Percentiles rank a stretch among this genome's conserved stretches.
phyloP scores from a whole-genome alignment of 2,329 filamentous ascomycete genomes.

The Trichothecium sympodiale region DNA sequence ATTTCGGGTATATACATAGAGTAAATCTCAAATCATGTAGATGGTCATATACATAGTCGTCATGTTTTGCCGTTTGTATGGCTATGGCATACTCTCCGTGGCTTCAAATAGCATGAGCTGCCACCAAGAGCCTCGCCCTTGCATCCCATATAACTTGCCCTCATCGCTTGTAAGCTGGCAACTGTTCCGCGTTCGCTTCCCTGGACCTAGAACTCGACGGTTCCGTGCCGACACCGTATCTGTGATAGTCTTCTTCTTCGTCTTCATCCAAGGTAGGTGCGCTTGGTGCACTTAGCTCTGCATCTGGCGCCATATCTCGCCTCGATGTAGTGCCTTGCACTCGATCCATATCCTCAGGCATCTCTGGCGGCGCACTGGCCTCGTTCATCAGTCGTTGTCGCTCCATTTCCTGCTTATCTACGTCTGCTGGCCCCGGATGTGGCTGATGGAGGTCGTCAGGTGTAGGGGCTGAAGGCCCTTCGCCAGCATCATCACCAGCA shows the following conservation, averaged over 20 bases:
- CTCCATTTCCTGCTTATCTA: constrained; percentile 76
- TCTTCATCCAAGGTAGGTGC: constrained; percentile 48
- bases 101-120: no score
- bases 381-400: constrained; percentile 51
- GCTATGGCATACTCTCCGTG: no score
- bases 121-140: no score
- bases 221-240: constrained; percentile 15
- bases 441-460: constrained; percentile 28
- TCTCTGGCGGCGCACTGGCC: constrained; percentile 51
- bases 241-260: constrained; percentile 32
- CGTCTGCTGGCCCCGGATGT: constrained; percentile 19
- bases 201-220: constrained; percentile 9
- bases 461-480: constrained; percentile 31
- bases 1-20: neutral
- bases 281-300: constrained; percentile 45
- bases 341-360: constrained; percentile 39
- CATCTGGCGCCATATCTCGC: constrained; percentile 17
- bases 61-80: neutral
- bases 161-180: constrained; percentile 29
- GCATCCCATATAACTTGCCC: neutral
- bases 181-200: constrained; percentile 17
- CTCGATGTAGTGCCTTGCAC: constrained; percentile 17
- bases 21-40: neutral
- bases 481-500: constrained; percentile 12
- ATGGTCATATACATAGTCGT: neutral